Percentiles rank a stretch among this genome's conserved stretches.
phyloP scores from a whole-genome alignment of 2,329 filamentous ascomycete genomes.

The Ascochyta fabae region DNA sequence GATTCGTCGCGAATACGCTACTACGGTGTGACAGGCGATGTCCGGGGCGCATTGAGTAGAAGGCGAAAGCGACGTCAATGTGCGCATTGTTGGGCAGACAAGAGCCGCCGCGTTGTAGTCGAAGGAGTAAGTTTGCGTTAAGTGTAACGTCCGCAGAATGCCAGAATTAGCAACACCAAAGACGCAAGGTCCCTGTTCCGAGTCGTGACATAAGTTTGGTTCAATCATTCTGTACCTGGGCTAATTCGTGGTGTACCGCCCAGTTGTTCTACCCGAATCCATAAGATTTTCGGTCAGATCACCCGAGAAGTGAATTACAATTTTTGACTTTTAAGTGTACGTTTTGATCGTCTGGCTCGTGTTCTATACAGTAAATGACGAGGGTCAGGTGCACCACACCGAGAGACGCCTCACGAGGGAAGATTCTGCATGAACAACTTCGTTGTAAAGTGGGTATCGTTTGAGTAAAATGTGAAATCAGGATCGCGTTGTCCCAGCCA shows the following conservation, averaged over 20 bases:
- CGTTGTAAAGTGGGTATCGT: constrained; percentile 11
- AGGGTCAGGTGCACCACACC: constrained; percentile 1
- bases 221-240: neutral
- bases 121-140: constrained; percentile 1
- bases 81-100: constrained; percentile 9
- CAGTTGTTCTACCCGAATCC: neutral
- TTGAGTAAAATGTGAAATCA: neutral
- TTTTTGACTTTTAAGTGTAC: neutral
- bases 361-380: neutral
- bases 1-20: neutral
- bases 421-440: neutral
- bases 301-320: neutral
- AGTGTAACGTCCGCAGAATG: constrained; percentile 3
- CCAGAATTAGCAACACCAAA: constrained; percentile 3
- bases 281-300: neutral
- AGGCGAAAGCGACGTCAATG: constrained; percentile 1
- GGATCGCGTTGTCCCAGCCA: neutral
- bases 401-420: neutral
- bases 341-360: neutral
- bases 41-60: neutral
- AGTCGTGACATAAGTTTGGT: neutral
- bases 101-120: constrained; percentile 4
- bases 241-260: neutral
- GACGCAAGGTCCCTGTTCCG: neutral
- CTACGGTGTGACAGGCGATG: neutral